Percentiles rank a stretch among this genome's conserved stretches.
Evolutionary conservation across 768 basidiomycete species (phyloP).

Genomic region (Collybia sordida): DNA sequence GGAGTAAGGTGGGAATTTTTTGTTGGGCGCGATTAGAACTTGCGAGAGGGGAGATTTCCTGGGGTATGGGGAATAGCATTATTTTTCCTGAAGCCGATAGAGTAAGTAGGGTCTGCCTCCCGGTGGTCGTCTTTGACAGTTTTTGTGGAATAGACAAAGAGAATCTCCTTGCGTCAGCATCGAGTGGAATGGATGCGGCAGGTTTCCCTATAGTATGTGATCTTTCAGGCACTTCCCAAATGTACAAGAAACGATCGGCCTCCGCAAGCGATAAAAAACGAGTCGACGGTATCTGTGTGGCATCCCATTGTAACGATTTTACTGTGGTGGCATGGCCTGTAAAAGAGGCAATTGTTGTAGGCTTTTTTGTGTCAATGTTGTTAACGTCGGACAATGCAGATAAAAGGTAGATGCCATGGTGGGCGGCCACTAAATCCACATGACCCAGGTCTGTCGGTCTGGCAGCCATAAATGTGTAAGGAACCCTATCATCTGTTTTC

Average conservation of each 20-base stretch:
- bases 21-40: conserved; percentile 40
- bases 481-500: conserved; percentile 58
- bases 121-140: conserved; percentile 12
- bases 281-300: conserved; percentile 33
- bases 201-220: conserved; percentile 47
- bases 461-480: conserved; percentile 52
- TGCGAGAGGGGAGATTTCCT: conserved; percentile 37
- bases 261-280: conserved; percentile 64
- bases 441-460: conserved; percentile 38
- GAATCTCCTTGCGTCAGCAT: conserved; percentile 58
- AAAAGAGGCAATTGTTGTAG: conserved; percentile 48
- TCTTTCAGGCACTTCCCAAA: conserved; percentile 54
- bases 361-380: conserved; percentile 37
- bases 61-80: conserved; percentile 53
- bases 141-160: conserved; percentile 30
- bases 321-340: conserved; percentile 67
- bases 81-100: conserved; percentile 62
- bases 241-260: conserved; percentile 58
- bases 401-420: conserved; percentile 58
- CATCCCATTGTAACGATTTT: conserved; percentile 52
- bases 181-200: conserved; percentile 60
- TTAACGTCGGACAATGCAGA: conserved; percentile 26
- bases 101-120: conserved; percentile 45
- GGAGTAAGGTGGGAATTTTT: conserved; percentile 49
- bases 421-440: conserved; percentile 53